Percentiles rank a stretch among this genome's conserved stretches.
Evolutionary conservation across 2,329 filamentous ascomycete genomes (phyloP).

Genomic region (Cercospora sesami): DNA sequence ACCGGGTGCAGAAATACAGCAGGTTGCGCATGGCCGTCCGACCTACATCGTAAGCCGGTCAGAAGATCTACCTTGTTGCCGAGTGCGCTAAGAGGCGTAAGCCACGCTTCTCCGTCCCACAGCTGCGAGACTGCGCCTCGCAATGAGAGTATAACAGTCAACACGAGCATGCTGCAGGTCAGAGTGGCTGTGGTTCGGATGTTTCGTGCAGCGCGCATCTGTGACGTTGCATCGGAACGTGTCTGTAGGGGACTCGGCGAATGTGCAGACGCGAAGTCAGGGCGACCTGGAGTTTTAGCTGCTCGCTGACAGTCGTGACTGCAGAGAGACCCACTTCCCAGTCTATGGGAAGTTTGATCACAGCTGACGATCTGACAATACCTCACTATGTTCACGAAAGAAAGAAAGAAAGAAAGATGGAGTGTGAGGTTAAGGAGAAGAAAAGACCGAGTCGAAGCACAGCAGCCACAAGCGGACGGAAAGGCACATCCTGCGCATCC

Average conservation of each 20-base stretch:
- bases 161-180: not conserved
- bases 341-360: not conserved
- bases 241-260: not conserved
- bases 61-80: not conserved
- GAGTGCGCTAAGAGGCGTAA: constrained; percentile 1
- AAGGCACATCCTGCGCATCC: constrained; percentile 2
- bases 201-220: not conserved
- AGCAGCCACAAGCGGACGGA: not conserved
- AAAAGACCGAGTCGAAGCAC: not conserved
- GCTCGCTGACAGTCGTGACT: not conserved
- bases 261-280: not conserved
- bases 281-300: not conserved
- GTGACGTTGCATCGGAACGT: not conserved
- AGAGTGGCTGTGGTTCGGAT: not conserved
- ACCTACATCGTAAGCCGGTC: not conserved
- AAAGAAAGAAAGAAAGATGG: not conserved
- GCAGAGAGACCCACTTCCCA: not conserved
- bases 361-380: too few relatives aligned
- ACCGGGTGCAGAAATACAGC: not conserved
- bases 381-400: too few relatives aligned
- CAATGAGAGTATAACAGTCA: not conserved
- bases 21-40: not conserved
- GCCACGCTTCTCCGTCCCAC: constrained; percentile 3
- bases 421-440: not conserved
- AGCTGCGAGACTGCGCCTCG: not conserved